Conservation (phyloP, 768 basidiomycete species). For the Xerocomus potaroensis region DNA sequence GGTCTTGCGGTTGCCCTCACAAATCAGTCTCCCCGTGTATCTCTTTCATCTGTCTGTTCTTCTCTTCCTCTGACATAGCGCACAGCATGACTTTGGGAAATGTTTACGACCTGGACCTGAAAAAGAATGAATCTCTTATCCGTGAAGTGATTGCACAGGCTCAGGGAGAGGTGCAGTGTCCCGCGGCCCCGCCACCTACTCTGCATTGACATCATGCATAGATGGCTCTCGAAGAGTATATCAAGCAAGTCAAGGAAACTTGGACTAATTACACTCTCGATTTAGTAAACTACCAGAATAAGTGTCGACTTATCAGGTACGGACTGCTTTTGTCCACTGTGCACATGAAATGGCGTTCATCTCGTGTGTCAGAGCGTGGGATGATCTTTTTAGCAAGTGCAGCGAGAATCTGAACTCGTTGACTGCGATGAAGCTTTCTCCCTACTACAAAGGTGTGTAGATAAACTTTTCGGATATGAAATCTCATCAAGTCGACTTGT, state of each 20-base stretch:
- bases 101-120: constrained; percentile 95
- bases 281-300: constrained; percentile 97
- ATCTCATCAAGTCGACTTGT: constrained; percentile 2
- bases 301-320: constrained; percentile 89
- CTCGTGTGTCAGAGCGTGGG: constrained; percentile 71
- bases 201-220: constrained; percentile 33
- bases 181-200: background rate
- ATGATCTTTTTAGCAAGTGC: constrained; percentile 95
- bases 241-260: constrained; percentile 93
- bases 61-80: constrained; percentile 3
- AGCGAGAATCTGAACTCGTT: constrained; percentile 96
- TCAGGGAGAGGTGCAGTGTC: constrained; percentile 77
- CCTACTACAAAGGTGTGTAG: constrained; percentile 87
- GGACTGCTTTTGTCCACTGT: constrained; percentile 3
- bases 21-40: constrained; percentile 73
- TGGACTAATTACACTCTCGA: constrained; percentile 97
- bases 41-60: constrained; percentile 23
- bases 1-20: constrained; percentile 65
- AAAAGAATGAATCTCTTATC: constrained; percentile 85
- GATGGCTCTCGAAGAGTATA: constrained; percentile 95
- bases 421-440: constrained; percentile 95
- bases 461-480: background rate
- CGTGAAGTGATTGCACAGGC: constrained; percentile 96
- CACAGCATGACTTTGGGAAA: constrained; percentile 89
- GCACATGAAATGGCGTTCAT: constrained; percentile 3